phyloP scores from a whole-genome alignment of 2,329 filamentous ascomycete genomes.

The Claviceps monticola region DNA sequence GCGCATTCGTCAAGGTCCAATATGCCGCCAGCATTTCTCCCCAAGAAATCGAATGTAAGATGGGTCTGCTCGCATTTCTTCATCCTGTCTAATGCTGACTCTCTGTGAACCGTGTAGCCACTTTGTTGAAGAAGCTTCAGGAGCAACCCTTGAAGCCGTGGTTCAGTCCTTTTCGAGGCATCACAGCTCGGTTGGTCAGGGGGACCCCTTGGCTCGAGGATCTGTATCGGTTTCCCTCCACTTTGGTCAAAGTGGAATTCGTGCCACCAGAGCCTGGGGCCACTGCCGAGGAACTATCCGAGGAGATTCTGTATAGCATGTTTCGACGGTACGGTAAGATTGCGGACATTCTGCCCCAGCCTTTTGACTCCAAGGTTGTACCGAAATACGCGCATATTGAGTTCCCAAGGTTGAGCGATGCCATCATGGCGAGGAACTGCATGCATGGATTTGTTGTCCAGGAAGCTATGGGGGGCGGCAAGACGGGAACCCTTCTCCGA shows the following conservation, averaged over 20 bases:
- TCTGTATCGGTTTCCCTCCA: constrained; percentile 66
- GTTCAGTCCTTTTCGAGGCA: constrained; percentile 70
- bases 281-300: constrained; percentile 62
- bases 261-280: constrained; percentile 57
- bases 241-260: constrained; percentile 71
- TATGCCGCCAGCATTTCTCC: constrained; percentile 27
- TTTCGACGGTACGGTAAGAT: constrained; percentile 89
- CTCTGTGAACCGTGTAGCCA: constrained; percentile 17
- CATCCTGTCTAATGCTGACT: background rate
- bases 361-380: constrained; percentile 71
- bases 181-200: constrained; percentile 59
- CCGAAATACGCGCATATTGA: constrained; percentile 72
- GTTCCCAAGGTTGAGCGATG: constrained; percentile 58
- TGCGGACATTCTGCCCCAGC: constrained; percentile 67
- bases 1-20: constrained; percentile 80
- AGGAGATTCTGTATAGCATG: constrained; percentile 74
- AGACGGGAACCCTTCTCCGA: constrained; percentile 60
- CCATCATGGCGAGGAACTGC: constrained; percentile 84
- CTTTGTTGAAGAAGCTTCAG: constrained; percentile 48
- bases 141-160: constrained; percentile 68
- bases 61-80: background rate
- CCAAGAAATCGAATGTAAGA: constrained; percentile 28
- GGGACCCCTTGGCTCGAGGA: constrained; percentile 93
- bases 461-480: constrained; percentile 59
- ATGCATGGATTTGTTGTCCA: constrained; percentile 69